A percentile compares a stretch with the other conserved stretches of the same genome.
These are phyloP conservation scores for Phytophthora pinifolia DNA, from an alignment of 352 stramenopile genomes.

Conservation along the genomic window DNA sequence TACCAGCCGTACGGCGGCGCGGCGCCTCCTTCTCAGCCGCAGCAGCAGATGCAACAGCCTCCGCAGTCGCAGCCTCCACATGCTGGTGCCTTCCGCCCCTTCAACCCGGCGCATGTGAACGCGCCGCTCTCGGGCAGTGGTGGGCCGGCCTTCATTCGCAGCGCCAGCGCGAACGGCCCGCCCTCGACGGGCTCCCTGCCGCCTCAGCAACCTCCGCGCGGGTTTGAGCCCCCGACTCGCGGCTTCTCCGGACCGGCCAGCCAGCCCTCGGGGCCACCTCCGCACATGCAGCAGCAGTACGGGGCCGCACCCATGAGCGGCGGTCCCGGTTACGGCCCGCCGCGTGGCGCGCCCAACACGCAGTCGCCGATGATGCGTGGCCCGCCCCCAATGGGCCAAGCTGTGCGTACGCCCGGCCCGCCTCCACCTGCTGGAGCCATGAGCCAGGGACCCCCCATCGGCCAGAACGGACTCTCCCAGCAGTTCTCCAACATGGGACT, in stretches of 20 bases:
- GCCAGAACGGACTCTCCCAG: slow-evolving; percentile 40
- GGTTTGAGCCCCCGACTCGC: slow-evolving; percentile 29
- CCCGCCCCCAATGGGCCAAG: slow-evolving; percentile 30
- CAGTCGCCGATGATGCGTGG: slow-evolving; percentile 30
- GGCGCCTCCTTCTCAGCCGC: slow-evolving; percentile 28
- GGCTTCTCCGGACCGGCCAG: slow-evolving; percentile 36
- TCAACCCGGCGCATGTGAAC: slow-evolving; percentile 59
- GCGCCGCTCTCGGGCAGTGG: slow-evolving; percentile 38
- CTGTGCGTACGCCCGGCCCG: slow-evolving; percentile 14
- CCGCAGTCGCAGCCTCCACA: slow-evolving; percentile 37
- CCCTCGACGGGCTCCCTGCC: slow-evolving; percentile 23
- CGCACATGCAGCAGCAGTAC: slow-evolving; percentile 20
- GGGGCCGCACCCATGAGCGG: slow-evolving; percentile 35
- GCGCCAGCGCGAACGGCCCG: slow-evolving; percentile 16
- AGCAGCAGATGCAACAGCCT: slow-evolving; percentile 31
- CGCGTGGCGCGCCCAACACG: slow-evolving; percentile 14
- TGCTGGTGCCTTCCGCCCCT: slow-evolving; percentile 55
- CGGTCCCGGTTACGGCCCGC: slow-evolving; percentile 23
- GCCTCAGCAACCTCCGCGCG: slow-evolving; percentile 16
- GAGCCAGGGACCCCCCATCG: slow-evolving; percentile 14
- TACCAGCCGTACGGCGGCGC: slow-evolving; percentile 58
- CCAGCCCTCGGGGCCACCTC: slow-evolving; percentile 29
- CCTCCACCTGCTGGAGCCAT: slow-evolving; percentile 22
- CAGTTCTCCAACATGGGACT: slow-evolving; percentile 78
- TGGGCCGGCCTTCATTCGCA: slow-evolving; percentile 21